Evolutionary conservation across 164 flowering plant species (phyloP), one percentile per base, ranked within the genome.

Genomic region (Kalanchoe fedtschenkoi): DNA sequence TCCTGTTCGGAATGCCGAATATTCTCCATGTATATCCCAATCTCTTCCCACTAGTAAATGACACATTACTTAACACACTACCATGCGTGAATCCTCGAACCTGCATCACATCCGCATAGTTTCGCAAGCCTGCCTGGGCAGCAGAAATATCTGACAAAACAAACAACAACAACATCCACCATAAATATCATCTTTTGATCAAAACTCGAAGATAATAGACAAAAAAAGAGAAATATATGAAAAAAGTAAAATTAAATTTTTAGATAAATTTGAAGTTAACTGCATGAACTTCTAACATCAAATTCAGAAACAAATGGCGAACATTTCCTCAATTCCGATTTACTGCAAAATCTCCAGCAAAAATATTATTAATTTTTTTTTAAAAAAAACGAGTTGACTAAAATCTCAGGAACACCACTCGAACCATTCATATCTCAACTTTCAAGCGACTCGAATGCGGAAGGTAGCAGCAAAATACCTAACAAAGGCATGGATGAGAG

Each of bases 11-110:
- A 58, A 58, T 24, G 28, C 41, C 41, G 41, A 58, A 58, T n/a
- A 58, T 16, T 58, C 24, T 58, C 38, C 38, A 58, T 58, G 41
- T 13, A 56, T n/a, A 56, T 5, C 35, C 60, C 7, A 56, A 56
- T 56, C 61, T 58, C 41, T 35, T 34, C 61, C 38, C 61, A 34
- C 16, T 37, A 24, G 61, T 58, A 34, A 58, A 58, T 37, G 41
- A 33, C 11, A 58, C 17, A 34, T 37, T 58, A 6, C 41, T 58
- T 58, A 37, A 34, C 11, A 33, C 41, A 10, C 61, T 34, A 13
- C 61, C 38, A n/a, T 34, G 61, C 28, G 21, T 10, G 24, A 34
- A 15, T 2, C 41, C 19, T 19, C 17, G 42, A 34, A 37, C 41
- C 38, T 24, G 17, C 61, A 32, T 21, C 38, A 19, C 38, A 32